Conservation (phyloP, 805 yeast genomes). For the Metschnikowia kofuensis region DNA sequence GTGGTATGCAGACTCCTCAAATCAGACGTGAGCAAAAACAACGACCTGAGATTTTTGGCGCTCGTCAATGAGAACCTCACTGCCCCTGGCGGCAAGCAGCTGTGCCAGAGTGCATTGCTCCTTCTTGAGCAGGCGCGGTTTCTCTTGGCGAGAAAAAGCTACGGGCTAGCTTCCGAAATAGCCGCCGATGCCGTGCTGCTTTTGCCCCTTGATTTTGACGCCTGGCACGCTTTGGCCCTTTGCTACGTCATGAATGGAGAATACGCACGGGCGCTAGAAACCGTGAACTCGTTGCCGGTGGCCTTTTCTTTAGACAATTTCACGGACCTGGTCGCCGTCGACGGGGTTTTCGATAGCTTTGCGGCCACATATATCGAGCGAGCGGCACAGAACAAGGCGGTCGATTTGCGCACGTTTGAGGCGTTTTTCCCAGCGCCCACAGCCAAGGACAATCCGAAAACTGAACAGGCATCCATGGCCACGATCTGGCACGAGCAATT, state of each 20-base stretch:
- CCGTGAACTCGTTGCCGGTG: conserved; percentile 77
- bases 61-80: conserved; percentile 30
- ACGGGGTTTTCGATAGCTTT: conserved; percentile 12
- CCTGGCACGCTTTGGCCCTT: conserved; percentile 67
- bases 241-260: conserved; percentile 57
- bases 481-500: conserved; percentile 33
- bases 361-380: conserved; percentile 11
- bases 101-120: conserved; percentile 55
- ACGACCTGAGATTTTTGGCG: conserved; percentile 48
- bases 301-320: conserved; percentile 3
- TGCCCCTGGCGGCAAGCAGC: conserved; percentile 1
- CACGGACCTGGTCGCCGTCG: conserved; percentile 5
- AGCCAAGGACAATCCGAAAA: neutral
- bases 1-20: conserved; percentile 43
- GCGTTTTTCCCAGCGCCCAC: conserved; percentile 16
- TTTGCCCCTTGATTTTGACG: conserved; percentile 71
- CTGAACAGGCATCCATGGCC: conserved; percentile 28
- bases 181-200: conserved; percentile 61
- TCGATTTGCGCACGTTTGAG: conserved; percentile 15
- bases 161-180: conserved; percentile 53
- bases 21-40: conserved; percentile 27
- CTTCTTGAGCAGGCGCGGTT: conserved; percentile 63
- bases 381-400: conserved; percentile 2
- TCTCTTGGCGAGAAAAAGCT: conserved; percentile 51
- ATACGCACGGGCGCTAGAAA: conserved; percentile 56